Percentiles rank a stretch among this genome's conserved stretches.
Conservation (phyloP, 805 yeast genomes). For the Priceomyces carsonii region DNA sequence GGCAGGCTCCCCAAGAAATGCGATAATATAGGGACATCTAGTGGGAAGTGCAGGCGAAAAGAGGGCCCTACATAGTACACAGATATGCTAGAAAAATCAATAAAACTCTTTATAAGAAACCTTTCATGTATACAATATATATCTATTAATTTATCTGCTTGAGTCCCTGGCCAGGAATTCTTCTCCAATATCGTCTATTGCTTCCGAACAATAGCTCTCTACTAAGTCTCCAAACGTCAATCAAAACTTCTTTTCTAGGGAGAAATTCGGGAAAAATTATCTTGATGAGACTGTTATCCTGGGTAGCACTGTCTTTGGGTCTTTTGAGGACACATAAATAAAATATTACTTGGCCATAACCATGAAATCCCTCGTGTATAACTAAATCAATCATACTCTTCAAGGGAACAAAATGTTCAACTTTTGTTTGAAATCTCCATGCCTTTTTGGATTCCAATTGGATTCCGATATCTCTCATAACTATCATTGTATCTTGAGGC, state of each 20-base stretch:
- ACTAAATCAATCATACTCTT: conserved; percentile 61
- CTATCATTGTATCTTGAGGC: conserved; percentile 43
- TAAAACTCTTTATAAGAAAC: too few species aligned
- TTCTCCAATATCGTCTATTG: conserved; percentile 28
- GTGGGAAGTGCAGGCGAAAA: too few species aligned
- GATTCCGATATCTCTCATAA: conserved; percentile 48
- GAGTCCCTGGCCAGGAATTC: conserved; percentile 40
- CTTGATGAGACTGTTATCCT: conserved; percentile 20
- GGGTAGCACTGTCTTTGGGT: conserved; percentile 13
- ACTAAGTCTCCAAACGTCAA: conserved; percentile 40
- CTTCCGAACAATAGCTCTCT: conserved; percentile 38
- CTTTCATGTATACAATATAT: too few species aligned
- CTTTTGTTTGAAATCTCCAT: conserved; percentile 20
- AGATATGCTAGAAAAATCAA: too few species aligned
- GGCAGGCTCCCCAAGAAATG: too few species aligned
- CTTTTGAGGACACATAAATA: conserved; percentile 62
- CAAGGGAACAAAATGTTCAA: conserved; percentile 52
- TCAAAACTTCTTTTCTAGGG: conserved; percentile 41
- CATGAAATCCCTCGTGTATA: conserved; percentile 74
- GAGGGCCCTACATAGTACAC: too few species aligned
- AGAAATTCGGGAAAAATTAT: conserved; percentile 44
- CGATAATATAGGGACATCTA: too few species aligned
- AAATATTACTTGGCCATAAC: conserved; percentile 61
- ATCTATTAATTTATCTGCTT: conserved; percentile 13
- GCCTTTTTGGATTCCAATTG: conserved; percentile 38